Evolutionary conservation across 139 green algal species (phyloP), one percentile per base, ranked within the genome.

Genomic region (Trebouxia sp.): DNA sequence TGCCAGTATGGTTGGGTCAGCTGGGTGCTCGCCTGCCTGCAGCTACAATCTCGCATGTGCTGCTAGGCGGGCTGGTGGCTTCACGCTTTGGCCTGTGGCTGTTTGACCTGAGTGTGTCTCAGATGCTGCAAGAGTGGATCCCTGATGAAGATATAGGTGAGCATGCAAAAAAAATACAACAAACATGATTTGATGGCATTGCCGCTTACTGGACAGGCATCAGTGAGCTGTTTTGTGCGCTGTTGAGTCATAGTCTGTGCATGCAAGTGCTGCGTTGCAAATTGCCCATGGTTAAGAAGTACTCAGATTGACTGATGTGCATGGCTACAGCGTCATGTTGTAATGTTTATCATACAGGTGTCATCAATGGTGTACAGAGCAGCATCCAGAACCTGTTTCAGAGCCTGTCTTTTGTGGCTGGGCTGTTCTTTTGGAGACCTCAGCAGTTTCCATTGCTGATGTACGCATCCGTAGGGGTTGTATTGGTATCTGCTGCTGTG

Each of bases 51-150:
- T 82, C 74, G 26, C 80, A 77, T n/a, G 45, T 91, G 37, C 75
- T 97, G 76, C 79, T 97, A 37, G 82, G 35, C 20, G 89, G 89
- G 14, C 77, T 97, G 11, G 89, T 92, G 32, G 58, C 84, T 6
- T 95, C 88, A 0, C 88, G 94, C 26, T 89, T 89, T 30, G 91
- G 94, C 3, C 86, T 97, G 32, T 97, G 94, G 94, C 47, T 87
- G 24, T 97, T 93, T 78, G 94, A 98, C 83, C 79, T 98, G 30
- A 86, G 86, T 0, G 86, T 92, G 2, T 93, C 84, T 2, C 94
- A 98, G 87, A 80, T 98, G 43, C 83, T 97, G 38, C 94, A 98
- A 78, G 89, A 93, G 65, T 75, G 80, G 3, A 82, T 91, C 14
- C 35, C 76, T 1, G 47, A 72, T 20, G 41, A 82, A 0, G 43